Evolutionary conservation across 441 rosid species (phyloP), one percentile per base, ranked within the genome.

Genomic region (Hura crepitans): DNA sequence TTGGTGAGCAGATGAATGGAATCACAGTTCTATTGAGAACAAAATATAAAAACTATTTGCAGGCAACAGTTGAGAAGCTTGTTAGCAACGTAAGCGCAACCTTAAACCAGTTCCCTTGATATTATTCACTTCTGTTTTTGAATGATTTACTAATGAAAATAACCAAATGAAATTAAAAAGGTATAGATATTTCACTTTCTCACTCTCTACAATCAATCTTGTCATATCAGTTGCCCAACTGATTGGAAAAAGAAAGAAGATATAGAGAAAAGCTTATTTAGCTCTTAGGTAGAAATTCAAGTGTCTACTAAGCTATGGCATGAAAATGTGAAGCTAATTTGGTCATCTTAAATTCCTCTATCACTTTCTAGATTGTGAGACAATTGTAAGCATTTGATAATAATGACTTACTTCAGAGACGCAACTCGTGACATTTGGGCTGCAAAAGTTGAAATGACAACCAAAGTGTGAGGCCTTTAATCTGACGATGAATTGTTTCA

Each of bases 1-100:
- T 85, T n/a, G 98, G 98, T 18, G 98, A 95, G 74, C 96, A 90
- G 80, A 90, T 90, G 95, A 95, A 86, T 80, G 97, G 85, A 71
- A 83, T 89, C 72, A 89, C 95, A 0, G 99, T 95, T 68, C 78
- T 92, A 71, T 80, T 92, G 73, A 91, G 96, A 75, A 95, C 99
- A 61, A 92, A 92, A 79, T 92, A 89, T 84, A 95, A 92, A 79
- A 95, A 84, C 74, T 92, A 89, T 80, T 73, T 88, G 91, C 98
- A 89, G 68, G 99, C 96, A 20, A 84, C 80, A 2, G 97, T 95
- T 68, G 95, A 90, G 82, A 86, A 95, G 81, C 95, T 92, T 69
- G 87, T 90, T 69, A 85, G 65, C 83, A 89, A 95, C 69, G 99
- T 90, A 87, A 85, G 93, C 31, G 59, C 69, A 30, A 37, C n/a